Evolutionary conservation across 1,139 yeast species (phyloP), one percentile per base, ranked within the genome.

Genomic region (Pichia terricola): DNA sequence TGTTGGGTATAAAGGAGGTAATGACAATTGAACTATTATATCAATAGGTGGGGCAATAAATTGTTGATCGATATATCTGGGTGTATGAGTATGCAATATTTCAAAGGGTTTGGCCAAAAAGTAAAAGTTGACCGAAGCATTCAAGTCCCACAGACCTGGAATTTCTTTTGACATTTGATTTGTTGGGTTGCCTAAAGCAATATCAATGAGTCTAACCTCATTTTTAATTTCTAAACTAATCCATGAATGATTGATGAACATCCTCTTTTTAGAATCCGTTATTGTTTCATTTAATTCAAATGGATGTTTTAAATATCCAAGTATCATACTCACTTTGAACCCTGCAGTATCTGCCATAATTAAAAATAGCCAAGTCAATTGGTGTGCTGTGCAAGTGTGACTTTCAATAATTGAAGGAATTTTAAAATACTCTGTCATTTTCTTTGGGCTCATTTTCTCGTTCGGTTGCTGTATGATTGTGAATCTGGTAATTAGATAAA

Each of bases 241-340:
- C 98, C 98, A 91, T 48, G 86, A 79, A 62, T 91, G 98, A 57
- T 88, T 87, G 38, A 80, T 68, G 34, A 77, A 76, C 44, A 79
- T 75, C 36, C 53, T 43, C 47, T 49, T 48, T 64, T 50, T 49
- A 22, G 53, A 45, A 37, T 50, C 49, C n/a, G 48, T 70, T 64
- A 47, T 36, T 6, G 46, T 42, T 35, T 56, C 59, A 37, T 51
- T 48, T 50, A 75, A 79, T 40, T 78, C 77, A 40, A 56, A 58
- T 4, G 95, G 95, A 33, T 79, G 75, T 58, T 89, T 87, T 67
- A 91, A 72, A 54, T 85, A 85, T 3, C 98, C 98, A 34, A 79
- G 67, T 1, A 91, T 79, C 2, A 88, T 71, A 51, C 84, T 94
- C 50, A 88, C 76, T 9, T 81, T 80, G 38, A 91, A 72, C 27